Evolutionary conservation across 1,284 basidiomycete genomes (phyloP).

Genomic region (Neonothopanus nambi): DNA sequence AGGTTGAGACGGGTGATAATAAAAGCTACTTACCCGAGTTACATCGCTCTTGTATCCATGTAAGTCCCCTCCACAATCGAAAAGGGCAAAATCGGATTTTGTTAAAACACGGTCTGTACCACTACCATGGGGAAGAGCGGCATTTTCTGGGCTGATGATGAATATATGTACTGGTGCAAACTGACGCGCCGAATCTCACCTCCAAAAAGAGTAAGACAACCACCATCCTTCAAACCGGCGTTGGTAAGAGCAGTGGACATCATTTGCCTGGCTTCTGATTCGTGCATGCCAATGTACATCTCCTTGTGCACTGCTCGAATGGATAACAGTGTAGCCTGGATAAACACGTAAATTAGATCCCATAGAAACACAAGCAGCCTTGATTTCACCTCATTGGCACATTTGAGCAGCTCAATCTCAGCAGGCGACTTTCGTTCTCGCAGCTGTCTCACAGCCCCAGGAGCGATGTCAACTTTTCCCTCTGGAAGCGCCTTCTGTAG

Average conservation of each 20-base stretch:
- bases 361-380: constrained; percentile 15
- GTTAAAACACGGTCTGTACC: constrained; percentile 67
- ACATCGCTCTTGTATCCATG: constrained; percentile 80
- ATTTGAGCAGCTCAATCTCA: constrained; percentile 74
- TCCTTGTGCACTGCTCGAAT: constrained; percentile 65
- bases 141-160: constrained; percentile 59
- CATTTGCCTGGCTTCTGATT: constrained; percentile 65
- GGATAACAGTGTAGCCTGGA: constrained; percentile 72
- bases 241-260: constrained; percentile 53
- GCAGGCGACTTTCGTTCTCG: constrained; percentile 74
- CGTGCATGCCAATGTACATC: constrained; percentile 73
- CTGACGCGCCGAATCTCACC: constrained; percentile 42
- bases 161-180: background rate
- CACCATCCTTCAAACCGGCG: constrained; percentile 59
- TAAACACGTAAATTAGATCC: background rate
- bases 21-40: constrained; percentile 57
- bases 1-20: background rate
- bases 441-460: constrained; percentile 55
- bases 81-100: constrained; percentile 68
- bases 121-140: constrained; percentile 81
- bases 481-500: constrained; percentile 47
- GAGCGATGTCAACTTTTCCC: constrained; percentile 45
- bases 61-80: constrained; percentile 73
- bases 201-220: constrained; percentile 75
- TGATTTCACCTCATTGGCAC: constrained; percentile 70